Evolutionary conservation across 345 rosid species (phyloP).

Genomic region (Salix caprea): DNA sequence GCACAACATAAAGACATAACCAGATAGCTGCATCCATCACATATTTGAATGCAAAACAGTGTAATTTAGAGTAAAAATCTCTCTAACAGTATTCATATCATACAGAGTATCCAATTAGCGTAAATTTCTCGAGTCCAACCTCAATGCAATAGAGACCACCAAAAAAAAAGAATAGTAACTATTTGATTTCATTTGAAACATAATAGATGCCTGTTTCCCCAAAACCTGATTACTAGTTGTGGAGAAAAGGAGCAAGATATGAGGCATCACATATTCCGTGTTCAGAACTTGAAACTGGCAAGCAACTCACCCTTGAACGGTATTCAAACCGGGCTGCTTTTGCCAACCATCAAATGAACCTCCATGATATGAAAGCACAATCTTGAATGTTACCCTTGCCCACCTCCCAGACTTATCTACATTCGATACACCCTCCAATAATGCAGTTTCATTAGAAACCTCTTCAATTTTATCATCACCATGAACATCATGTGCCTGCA

Average conservation of each 20-base stretch:
- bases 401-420: constrained; percentile 61
- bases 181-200: background rate
- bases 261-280: background rate
- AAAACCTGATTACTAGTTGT: background rate
- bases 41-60: background rate
- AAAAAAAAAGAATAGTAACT: background rate
- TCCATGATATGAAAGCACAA: constrained; percentile 75
- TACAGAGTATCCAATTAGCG: background rate
- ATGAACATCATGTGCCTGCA: constrained; percentile 31
- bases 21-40: too few species aligned
- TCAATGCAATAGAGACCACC: background rate
- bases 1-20: too few species aligned
- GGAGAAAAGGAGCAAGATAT: background rate
- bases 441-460: constrained; percentile 16
- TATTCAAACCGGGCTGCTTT: constrained; percentile 77
- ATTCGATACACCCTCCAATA: constrained; percentile 26
- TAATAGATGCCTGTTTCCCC: background rate
- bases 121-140: background rate
- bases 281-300: background rate
- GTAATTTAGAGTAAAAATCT: background rate
- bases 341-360: constrained; percentile 97
- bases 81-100: background rate
- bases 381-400: constrained; percentile 75
- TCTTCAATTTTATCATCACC: constrained; percentile 30
- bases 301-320: constrained; percentile 69